These are phyloP conservation scores for Suhomyces coccinellae DNA, from an alignment of 1,139 yeast species.

Conservation along the genomic window DNA sequence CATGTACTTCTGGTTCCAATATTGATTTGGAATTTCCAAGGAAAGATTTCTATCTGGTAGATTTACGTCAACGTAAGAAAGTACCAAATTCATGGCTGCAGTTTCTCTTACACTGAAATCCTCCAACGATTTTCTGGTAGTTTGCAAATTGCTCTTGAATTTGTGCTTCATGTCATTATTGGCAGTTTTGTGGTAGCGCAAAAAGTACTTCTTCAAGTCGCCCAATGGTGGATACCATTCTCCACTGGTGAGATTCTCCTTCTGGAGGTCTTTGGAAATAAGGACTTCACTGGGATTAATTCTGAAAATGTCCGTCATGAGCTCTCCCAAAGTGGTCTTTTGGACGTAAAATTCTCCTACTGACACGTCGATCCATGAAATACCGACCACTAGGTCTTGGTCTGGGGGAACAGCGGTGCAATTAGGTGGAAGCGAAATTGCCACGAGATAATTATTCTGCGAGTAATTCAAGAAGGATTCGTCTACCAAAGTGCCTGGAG, in stretches of 20 bases:
- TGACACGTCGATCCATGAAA: constrained; percentile 88
- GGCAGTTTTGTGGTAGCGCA: constrained; percentile 49
- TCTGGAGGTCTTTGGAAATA: constrained; percentile 39
- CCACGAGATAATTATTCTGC: constrained; percentile 67
- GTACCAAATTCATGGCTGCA: constrained; percentile 46
- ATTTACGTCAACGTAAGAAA: constrained; percentile 42
- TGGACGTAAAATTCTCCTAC: constrained; percentile 77
- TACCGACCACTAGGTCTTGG: constrained; percentile 56
- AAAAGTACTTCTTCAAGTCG: constrained; percentile 61
- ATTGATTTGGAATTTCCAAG: constrained; percentile 39
- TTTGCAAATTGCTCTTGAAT: constrained; percentile 49
- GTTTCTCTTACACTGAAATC: constrained; percentile 50
- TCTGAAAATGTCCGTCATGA: constrained; percentile 62
- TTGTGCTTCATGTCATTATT: constrained; percentile 35
- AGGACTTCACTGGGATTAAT: constrained; percentile 69
- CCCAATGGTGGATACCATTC: constrained; percentile 59
- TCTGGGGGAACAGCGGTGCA: constrained; percentile 45
- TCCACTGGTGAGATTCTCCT: constrained; percentile 39
- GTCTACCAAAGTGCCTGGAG: constrained; percentile 92
- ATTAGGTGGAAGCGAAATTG: constrained; percentile 59
- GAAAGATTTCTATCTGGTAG: constrained; percentile 42
- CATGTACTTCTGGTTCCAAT: constrained; percentile 52
- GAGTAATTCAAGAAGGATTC: constrained; percentile 78
- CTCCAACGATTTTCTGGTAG: constrained; percentile 56
- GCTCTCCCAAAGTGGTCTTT: constrained; percentile 53